These are phyloP conservation scores for Alternaria sp. DNA, from an alignment of 2,329 filamentous ascomycete genomes.

Conservation along the genomic window DNA sequence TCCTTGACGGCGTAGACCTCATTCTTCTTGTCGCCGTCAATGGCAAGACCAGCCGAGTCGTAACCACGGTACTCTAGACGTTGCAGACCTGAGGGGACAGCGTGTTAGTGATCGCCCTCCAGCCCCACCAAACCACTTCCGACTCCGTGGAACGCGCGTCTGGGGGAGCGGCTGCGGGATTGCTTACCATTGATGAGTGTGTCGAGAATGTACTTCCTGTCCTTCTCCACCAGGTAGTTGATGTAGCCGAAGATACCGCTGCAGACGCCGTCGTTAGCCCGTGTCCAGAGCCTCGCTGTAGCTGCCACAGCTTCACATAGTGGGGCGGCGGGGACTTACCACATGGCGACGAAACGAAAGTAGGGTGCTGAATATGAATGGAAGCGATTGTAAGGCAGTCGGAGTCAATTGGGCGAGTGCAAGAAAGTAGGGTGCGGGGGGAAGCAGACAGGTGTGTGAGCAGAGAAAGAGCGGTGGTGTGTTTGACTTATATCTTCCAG, in stretches of 20 bases:
- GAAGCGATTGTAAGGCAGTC: slow-evolving; percentile 38
- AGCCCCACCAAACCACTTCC: slow-evolving; percentile 9
- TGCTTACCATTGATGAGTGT: slow-evolving; percentile 91
- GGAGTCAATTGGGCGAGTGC: slow-evolving; percentile 17
- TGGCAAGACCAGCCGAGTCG: slow-evolving; percentile 92
- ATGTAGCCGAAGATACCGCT: slow-evolving; percentile 98
- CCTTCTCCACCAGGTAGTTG: slow-evolving; percentile 99
- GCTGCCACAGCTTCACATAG: slow-evolving; percentile 3
- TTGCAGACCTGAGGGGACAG: slow-evolving; percentile 71
- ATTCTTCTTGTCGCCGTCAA: slow-evolving; percentile 99
- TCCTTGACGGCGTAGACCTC: slow-evolving; percentile 98
- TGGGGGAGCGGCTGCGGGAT: background rate
- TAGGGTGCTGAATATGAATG: slow-evolving; percentile 29
- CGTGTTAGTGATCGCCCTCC: slow-evolving; percentile 29
- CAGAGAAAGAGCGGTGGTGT: slow-evolving; percentile 46
- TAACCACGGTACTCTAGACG: slow-evolving; percentile 99
- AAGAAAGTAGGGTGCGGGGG: slow-evolving; percentile 24
- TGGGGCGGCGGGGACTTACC: slow-evolving; percentile 43
- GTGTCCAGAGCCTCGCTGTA: background rate
- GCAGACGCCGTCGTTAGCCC: slow-evolving; percentile 25
- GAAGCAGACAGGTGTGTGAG: slow-evolving; percentile 29
- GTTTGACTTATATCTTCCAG: slow-evolving; percentile 44
- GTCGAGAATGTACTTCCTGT: slow-evolving; percentile 93
- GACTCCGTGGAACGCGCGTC: slow-evolving; percentile 8
- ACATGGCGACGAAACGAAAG: slow-evolving; percentile 45